Conservation (phyloP, 805 yeast species). For the Komagataella pastoris region DNA sequence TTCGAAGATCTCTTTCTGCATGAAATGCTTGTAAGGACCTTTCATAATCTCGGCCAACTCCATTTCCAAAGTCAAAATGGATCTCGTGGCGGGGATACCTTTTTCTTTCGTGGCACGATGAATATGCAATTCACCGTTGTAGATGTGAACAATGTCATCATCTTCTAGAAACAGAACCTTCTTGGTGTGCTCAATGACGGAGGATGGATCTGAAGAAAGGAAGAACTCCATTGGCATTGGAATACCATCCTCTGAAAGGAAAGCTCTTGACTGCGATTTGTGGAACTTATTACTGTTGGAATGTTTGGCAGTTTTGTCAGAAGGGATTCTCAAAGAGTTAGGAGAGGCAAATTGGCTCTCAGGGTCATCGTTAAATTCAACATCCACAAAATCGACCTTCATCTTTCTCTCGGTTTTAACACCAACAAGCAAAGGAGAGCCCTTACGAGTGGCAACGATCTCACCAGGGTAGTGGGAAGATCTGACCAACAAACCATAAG, state of each 20-base stretch:
- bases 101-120: conserved; percentile 88
- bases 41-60: conserved; percentile 97
- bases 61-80: conserved; percentile 92
- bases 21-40: conserved; percentile 90
- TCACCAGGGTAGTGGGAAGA: conserved; percentile 91
- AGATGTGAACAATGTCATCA: conserved; percentile 96
- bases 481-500: conserved; percentile 90
- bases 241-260: conserved; percentile 82
- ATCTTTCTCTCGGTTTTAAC: conserved; percentile 91
- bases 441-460: conserved; percentile 93
- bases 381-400: conserved; percentile 96
- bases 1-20: conserved; percentile 98
- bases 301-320: conserved; percentile 8
- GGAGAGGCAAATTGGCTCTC: conserved; percentile 6
- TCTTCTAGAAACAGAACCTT: conserved; percentile 94
- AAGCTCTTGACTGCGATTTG: conserved; percentile 93
- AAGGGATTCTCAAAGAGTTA: conserved; percentile 10
- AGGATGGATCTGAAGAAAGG: conserved; percentile 93
- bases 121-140: conserved; percentile 95
- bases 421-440: conserved; percentile 94
- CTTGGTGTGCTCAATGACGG: conserved; percentile 93
- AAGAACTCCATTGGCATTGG: conserved; percentile 94
- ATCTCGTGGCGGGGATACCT: conserved; percentile 86
- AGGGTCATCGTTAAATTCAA: conserved; percentile 59
- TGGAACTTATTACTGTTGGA: conserved; percentile 34